Base-by-base conservation (phyloP, 495 filamentous ascomycete species). In the Daldinia concentrica region DNA sequence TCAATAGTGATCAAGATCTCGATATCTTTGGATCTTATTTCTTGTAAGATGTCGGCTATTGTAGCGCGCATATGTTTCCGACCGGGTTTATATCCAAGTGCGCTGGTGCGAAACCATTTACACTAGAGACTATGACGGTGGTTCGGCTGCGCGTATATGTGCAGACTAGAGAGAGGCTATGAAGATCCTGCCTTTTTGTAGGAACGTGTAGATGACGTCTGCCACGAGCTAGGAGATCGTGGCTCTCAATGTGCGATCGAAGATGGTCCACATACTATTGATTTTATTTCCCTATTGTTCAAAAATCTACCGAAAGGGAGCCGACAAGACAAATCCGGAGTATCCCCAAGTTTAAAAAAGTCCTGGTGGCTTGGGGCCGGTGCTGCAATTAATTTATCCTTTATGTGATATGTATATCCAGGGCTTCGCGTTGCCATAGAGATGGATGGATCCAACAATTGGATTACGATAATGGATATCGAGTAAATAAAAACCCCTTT, bases 201-300 rank as follows among this genome's bases (percentile, higher is more conserved):
- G 60, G 52, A 66, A 61, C 58, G 52, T 60, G 58, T 14, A 55
- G 12, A 74, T 74, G 72, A 74, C 72, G 72, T 74, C 63, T 55
- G 39, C 56, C 24, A 50, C 26, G 48, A 36, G 55, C 70, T 45
- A 63, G 54, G 54, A 54, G 51, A 71, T 68, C 68, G 67, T 68
- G 57, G 56, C 5, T 45, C 26, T 52, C 59, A 30, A 61, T 71
- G 43, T 57, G 59, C 52, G 60, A 71, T 74, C 55, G 62, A 64
- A 61, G 22, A 61, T 43, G 63, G 68, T 64, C 68, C 72, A 67
- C 68, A 52, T 62, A 66, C 66, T 73, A 73, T 73, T 37, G 66
- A 69, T 66, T 70, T 58, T 54, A 17, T 59, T 41, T 55, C 37
- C 50, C 59, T 66, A 30, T 41, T 51, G 41, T 58, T 26, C 36